phyloP scores from a whole-genome alignment of 257 asterid genomes.

The Penstemon barbatus region DNA sequence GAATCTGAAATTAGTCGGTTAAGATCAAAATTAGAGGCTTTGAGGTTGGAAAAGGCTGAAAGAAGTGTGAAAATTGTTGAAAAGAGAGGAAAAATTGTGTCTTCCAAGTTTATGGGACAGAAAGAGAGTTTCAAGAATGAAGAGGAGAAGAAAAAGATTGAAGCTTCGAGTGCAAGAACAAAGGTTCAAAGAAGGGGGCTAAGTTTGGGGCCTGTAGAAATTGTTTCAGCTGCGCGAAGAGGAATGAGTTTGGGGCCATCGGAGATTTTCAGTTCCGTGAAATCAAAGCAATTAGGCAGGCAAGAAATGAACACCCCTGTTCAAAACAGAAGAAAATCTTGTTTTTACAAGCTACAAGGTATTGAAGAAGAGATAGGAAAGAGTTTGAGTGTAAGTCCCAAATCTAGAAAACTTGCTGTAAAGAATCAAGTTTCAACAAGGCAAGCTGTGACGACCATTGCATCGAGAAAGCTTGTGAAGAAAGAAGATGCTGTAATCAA shows the following conservation, averaged over 20 bases:
- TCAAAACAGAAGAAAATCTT: slow-evolving; percentile 74
- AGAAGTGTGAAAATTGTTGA: slow-evolving; percentile 44
- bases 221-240: slow-evolving; percentile 48
- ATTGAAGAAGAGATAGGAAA: slow-evolving; percentile 65
- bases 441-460: slow-evolving; percentile 74
- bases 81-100: slow-evolving; percentile 50
- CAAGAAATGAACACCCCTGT: slow-evolving; percentile 44
- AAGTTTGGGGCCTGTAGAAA: slow-evolving; percentile 84
- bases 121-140: slow-evolving; percentile 34
- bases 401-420: slow-evolving; percentile 41
- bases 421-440: slow-evolving; percentile 48
- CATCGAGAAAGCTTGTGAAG: slow-evolving; percentile 56
- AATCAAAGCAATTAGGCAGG: slow-evolving; percentile 29
- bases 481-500: slow-evolving; percentile 55
- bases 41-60: slow-evolving; percentile 60
- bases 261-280: slow-evolving; percentile 50
- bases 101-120: slow-evolving; percentile 72
- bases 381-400: slow-evolving; percentile 55
- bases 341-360: slow-evolving; percentile 67
- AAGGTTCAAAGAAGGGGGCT: slow-evolving; percentile 64
- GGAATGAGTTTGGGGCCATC: slow-evolving; percentile 84
- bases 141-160: slow-evolving; percentile 28
- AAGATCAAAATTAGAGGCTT: slow-evolving; percentile 58
- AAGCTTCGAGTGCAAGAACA: slow-evolving; percentile 35
- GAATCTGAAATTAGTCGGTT: slow-evolving; percentile 61